Percentiles rank a stretch among this genome's conserved stretches.
Conservation (phyloP, 805 yeast genomes). For the Saccharomyces paradoxus region DNA sequence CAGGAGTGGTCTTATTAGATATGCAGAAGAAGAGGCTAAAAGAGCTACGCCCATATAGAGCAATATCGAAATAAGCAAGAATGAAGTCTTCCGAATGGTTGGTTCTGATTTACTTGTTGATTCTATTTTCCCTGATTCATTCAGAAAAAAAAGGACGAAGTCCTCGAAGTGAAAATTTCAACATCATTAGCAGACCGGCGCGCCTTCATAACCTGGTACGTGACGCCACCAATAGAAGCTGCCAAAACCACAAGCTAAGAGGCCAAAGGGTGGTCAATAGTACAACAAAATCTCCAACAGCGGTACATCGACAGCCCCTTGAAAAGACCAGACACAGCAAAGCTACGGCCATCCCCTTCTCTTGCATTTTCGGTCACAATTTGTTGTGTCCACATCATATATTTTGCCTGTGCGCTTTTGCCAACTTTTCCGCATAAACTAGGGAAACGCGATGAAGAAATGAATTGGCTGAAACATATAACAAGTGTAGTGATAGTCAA, state of each 20-base stretch:
- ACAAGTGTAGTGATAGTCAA: slow-evolving; percentile 11
- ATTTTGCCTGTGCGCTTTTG: not conserved
- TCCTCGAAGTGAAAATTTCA: not conserved
- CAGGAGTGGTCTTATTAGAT: not conserved
- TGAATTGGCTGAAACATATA: not conserved
- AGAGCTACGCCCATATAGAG: slow-evolving; percentile 9
- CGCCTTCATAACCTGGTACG: not conserved
- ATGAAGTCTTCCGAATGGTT: not conserved
- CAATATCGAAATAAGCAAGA: not conserved
- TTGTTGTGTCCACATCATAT: not conserved
- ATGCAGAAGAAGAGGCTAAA: not conserved
- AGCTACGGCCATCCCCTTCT: not conserved
- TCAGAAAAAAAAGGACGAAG: not conserved
- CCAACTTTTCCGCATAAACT: not conserved
- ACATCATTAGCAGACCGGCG: not conserved
- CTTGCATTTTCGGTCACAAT: not conserved
- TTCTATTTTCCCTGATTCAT: not conserved
- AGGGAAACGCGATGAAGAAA: not conserved
- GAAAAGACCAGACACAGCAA: not conserved
- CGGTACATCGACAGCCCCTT: not conserved
- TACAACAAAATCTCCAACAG: not conserved
- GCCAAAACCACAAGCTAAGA: not conserved
- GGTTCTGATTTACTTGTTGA: not conserved
- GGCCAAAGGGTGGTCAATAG: not conserved
- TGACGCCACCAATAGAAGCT: not conserved